These are phyloP conservation scores for Zymoseptoria crescenta DNA, from an alignment of 2,329 filamentous ascomycete species.

Conservation along the genomic window DNA sequence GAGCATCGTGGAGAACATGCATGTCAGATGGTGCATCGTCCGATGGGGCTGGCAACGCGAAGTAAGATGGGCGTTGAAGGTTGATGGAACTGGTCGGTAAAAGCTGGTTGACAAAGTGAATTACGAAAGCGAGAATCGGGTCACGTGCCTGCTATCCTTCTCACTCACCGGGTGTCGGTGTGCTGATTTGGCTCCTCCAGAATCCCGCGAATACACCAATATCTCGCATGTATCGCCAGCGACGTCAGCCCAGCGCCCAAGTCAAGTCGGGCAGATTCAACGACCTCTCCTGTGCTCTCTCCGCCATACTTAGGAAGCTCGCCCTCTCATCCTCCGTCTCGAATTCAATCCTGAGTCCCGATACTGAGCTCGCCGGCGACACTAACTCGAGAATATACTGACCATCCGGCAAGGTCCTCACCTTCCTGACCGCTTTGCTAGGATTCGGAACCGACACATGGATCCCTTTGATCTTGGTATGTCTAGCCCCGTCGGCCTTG, in stretches of 20 bases:
- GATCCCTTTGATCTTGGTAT: slow-evolving; percentile 38
- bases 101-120: background rate
- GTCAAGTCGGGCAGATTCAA: slow-evolving; percentile 32
- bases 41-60: background rate
- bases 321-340: slow-evolving; percentile 35
- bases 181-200: background rate
- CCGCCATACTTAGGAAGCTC: slow-evolving; percentile 33
- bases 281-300: slow-evolving; percentile 32
- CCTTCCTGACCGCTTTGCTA: background rate
- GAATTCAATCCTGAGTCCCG: slow-evolving; percentile 38
- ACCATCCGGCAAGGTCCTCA: background rate
- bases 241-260: background rate
- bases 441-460: slow-evolving; percentile 29
- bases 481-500: slow-evolving; percentile 33
- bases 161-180: too few species aligned
- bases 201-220: background rate
- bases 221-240: background rate
- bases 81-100: background rate
- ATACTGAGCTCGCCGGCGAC: slow-evolving; percentile 28
- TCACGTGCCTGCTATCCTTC: background rate
- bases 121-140: background rate
- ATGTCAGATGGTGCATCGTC: background rate
- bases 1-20: too few species aligned
- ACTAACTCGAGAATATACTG: background rate
- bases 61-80: background rate